These are phyloP conservation scores for Russula earlei DNA, from an alignment of 768 basidiomycete genomes.

Conservation along the genomic window DNA sequence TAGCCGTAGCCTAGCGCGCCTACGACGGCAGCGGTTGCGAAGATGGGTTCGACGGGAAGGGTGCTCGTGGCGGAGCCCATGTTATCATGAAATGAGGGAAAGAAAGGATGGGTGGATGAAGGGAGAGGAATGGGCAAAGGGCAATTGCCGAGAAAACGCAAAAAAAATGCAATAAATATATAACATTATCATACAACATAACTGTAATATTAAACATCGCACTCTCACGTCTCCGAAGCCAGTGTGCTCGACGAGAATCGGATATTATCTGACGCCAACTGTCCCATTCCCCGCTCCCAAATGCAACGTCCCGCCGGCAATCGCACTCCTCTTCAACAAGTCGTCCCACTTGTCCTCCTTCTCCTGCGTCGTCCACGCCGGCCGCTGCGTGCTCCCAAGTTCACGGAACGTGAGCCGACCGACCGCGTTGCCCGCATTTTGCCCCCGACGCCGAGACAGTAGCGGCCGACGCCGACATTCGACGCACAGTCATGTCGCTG, in stretches of 20 bases:
- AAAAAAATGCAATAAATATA: not conserved
- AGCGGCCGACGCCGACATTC: constrained; percentile 8
- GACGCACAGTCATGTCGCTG: constrained; percentile 13
- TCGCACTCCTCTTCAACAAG: constrained; percentile 52
- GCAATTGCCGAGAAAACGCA: constrained; percentile 1
- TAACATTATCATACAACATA: too few species aligned
- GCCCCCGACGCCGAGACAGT: not conserved
- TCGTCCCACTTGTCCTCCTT: constrained; percentile 67
- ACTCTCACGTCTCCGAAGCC: not conserved
- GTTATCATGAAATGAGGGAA: not conserved
- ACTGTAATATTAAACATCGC: too few species aligned
- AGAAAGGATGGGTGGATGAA: not conserved
- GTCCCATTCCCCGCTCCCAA: constrained; percentile 32
- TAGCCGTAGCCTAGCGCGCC: constrained; percentile 37
- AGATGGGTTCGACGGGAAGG: constrained; percentile 31
- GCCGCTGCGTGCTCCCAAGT: constrained; percentile 29
- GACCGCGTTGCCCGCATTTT: constrained; percentile 1
- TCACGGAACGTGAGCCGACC: constrained; percentile 42
- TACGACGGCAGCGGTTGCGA: constrained; percentile 32
- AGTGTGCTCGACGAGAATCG: constrained; percentile 29
- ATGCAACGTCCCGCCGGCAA: constrained; percentile 67
- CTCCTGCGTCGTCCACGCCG: constrained; percentile 51
- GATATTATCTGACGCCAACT: constrained; percentile 36
- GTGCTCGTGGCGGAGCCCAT: constrained; percentile 43
- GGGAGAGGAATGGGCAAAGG: not conserved